Evolutionary conservation across 2,329 filamentous ascomycete species (phyloP).

Genomic region (Aspergillus sp.): DNA sequence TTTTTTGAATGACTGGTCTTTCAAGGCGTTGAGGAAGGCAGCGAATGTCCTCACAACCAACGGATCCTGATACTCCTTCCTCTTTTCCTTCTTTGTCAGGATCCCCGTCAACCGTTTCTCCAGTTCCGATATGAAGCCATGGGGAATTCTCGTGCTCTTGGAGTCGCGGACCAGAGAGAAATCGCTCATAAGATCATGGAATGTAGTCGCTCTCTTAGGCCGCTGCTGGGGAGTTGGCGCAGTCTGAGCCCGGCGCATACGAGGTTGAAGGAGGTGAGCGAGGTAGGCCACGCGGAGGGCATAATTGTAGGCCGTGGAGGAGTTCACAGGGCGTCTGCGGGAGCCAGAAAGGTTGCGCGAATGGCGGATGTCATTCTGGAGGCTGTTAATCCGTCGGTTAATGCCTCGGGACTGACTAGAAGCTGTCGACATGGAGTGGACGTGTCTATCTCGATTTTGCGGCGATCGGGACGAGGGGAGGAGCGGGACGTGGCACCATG

Average conservation of each 20-base stretch:
- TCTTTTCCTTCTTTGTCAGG: conserved; percentile 74
- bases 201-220: conserved; percentile 67
- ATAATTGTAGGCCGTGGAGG: conserved; percentile 86
- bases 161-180: conserved; percentile 67
- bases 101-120: conserved; percentile 80
- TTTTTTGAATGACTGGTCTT: conserved; percentile 82
- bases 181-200: conserved; percentile 86
- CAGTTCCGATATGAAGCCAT: conserved; percentile 68
- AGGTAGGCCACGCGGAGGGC: conserved; percentile 89
- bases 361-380: conserved; percentile 44
- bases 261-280: conserved; percentile 87
- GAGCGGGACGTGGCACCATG: conserved; percentile 36
- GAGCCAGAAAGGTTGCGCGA: conserved; percentile 44
- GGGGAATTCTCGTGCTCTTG: conserved; percentile 69
- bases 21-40: conserved; percentile 90
- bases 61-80: conserved; percentile 88
- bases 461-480: conserved; percentile 22
- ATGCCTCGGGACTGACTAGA: conserved; percentile 46
- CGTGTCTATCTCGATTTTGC: conserved; percentile 25
- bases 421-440: conserved; percentile 46
- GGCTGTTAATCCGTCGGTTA: conserved; percentile 47
- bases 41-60: conserved; percentile 91
- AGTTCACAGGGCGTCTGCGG: conserved; percentile 44
- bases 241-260: conserved; percentile 86
- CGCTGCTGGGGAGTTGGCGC: conserved; percentile 65